Percentiles rank a stretch among this genome's conserved stretches.
phyloP scores from a whole-genome alignment of 306 rosid genomes.

The Cucumis melo region DNA sequence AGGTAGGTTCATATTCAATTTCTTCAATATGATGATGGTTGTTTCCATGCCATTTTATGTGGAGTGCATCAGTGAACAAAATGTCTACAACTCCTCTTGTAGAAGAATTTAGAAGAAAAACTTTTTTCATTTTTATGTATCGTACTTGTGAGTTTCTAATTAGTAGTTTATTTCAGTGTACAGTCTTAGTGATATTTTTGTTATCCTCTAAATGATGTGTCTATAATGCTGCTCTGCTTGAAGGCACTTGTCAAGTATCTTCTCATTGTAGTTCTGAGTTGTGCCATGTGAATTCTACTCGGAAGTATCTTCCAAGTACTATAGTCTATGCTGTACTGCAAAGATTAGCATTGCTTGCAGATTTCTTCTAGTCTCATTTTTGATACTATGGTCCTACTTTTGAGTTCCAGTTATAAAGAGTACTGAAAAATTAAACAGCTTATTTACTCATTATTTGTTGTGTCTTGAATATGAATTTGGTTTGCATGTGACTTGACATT shows the following conservation, averaged over 20 bases:
- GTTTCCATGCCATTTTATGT: background rate
- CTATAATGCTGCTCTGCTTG: background rate
- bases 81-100: background rate
- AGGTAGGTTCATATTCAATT: conserved; percentile 31
- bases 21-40: background rate
- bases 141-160: background rate
- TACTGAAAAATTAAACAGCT: background rate
- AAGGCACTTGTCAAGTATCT: background rate
- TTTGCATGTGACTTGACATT: background rate
- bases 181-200: background rate
- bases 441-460: background rate
- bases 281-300: background rate
- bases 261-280: conserved; percentile 1
- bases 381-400: background rate
- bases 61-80: background rate
- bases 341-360: background rate
- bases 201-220: background rate
- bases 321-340: background rate
- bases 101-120: background rate
- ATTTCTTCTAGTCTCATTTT: background rate
- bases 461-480: background rate
- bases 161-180: background rate
- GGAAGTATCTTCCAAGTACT: background rate
- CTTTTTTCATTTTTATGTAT: background rate
- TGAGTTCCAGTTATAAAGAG: background rate